Evolutionary conservation across 257 asterid genomes (phyloP).

Genomic region (Scutellaria barbata): DNA sequence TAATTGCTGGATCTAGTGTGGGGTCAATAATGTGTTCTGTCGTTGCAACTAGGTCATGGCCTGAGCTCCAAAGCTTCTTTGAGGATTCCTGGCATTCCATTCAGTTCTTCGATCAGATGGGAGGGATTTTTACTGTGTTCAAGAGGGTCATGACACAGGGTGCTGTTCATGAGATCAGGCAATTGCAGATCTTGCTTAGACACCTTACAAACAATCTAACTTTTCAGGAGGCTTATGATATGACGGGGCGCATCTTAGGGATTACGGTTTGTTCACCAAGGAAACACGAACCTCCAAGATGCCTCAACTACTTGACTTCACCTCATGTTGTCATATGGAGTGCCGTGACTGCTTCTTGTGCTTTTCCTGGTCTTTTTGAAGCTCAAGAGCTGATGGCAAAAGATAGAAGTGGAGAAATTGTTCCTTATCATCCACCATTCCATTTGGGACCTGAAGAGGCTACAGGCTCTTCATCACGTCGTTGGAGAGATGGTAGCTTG

Average conservation of each 20-base stretch:
- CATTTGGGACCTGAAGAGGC: conserved; percentile 85
- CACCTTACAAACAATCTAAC: conserved; percentile 88
- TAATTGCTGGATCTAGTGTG: conserved; percentile 94
- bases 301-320: conserved; percentile 95
- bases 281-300: conserved; percentile 97
- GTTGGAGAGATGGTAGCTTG: conserved; percentile 99
- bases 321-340: conserved; percentile 99
- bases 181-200: conserved; percentile 76
- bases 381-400: conserved; percentile 99
- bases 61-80: conserved; percentile 91
- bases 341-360: conserved; percentile 97
- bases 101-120: conserved; percentile 85
- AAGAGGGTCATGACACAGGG: conserved; percentile 86
- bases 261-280: conserved; percentile 97
- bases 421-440: conserved; percentile 97
- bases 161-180: conserved; percentile 92
- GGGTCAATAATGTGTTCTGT: conserved; percentile 92
- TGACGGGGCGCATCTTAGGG: conserved; percentile 89
- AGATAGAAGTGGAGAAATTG: conserved; percentile 85
- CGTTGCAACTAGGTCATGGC: conserved; percentile 94
- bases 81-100: conserved; percentile 93
- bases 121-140: conserved; percentile 75
- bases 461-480: conserved; percentile 65
- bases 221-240: conserved; percentile 97
- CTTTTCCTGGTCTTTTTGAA: conserved; percentile 95